Percentiles rank a stretch among this genome's conserved stretches.
Conservation (phyloP, 345 rosid genomes). For the Theobroma cacao region DNA sequence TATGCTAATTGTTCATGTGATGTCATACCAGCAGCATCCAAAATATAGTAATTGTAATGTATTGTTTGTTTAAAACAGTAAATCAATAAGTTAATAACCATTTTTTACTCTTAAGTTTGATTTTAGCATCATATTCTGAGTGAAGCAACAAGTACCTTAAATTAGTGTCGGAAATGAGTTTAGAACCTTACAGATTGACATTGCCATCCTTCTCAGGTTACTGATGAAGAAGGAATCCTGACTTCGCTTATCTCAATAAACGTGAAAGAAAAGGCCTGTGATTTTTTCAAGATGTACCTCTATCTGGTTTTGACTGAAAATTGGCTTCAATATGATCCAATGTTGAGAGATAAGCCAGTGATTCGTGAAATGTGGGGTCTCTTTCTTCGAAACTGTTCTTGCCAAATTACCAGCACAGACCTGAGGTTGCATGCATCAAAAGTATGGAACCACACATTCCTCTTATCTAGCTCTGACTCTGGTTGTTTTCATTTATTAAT, state of each 20-base stretch:
- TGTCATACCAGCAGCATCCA: background rate
- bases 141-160: background rate
- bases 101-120: background rate
- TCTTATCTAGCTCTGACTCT: background rate
- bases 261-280: slow-evolving; percentile 55
- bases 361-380: slow-evolving; percentile 70
- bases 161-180: background rate
- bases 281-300: slow-evolving; percentile 65
- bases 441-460: slow-evolving; percentile 32
- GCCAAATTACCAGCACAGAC: slow-evolving; percentile 73
- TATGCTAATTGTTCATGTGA: background rate
- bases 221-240: slow-evolving; percentile 58
- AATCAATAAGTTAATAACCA: background rate
- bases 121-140: background rate
- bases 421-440: slow-evolving; percentile 70
- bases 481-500: background rate
- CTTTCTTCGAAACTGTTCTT: slow-evolving; percentile 67
- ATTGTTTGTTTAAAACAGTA: background rate
- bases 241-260: slow-evolving; percentile 50
- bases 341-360: slow-evolving; percentile 47
- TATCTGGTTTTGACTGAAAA: slow-evolving; percentile 59
- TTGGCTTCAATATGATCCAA: slow-evolving; percentile 58
- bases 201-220: slow-evolving; percentile 41
- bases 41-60: background rate
- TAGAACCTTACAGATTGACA: slow-evolving; percentile 2